Conservation (phyloP, 176 grass and related monocot species). For the Rhynchospora breviuscula region DNA sequence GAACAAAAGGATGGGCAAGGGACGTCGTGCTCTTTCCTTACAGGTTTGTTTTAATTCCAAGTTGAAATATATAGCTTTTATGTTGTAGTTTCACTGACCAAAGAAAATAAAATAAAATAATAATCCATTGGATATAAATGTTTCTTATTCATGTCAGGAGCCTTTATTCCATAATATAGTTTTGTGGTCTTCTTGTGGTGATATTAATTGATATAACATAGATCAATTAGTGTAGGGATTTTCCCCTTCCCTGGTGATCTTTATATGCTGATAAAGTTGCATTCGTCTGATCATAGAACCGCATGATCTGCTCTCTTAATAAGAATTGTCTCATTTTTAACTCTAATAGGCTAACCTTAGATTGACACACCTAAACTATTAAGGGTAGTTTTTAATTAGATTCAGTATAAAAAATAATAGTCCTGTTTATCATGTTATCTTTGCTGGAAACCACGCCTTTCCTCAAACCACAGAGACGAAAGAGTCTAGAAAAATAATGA, state of each 20-base stretch:
- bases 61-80: background rate
- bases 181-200: too few relatives aligned
- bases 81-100: background rate
- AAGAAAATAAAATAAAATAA: background rate
- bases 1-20: conserved; percentile 18
- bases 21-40: conserved; percentile 18
- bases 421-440: background rate
- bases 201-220: background rate
- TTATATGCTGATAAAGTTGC: too few relatives aligned
- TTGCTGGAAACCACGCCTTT: background rate
- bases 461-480: background rate
- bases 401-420: background rate
- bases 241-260: too few relatives aligned
- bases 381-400: background rate
- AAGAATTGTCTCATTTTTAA: too few relatives aligned
- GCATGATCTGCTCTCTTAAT: too few relatives aligned
- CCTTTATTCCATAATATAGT: too few relatives aligned
- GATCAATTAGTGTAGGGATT: background rate
- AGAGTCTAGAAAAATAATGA: background rate
- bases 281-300: too few relatives aligned
- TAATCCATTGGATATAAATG: too few relatives aligned
- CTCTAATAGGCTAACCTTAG: too few relatives aligned
- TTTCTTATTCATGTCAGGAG: too few relatives aligned
- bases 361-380: background rate
- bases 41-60: conserved; percentile 4